Percentiles rank a stretch among this genome's conserved stretches.
These are phyloP conservation scores for Solanum commersonii DNA, from an alignment of 257 asterid genomes.

Conservation along the genomic window DNA sequence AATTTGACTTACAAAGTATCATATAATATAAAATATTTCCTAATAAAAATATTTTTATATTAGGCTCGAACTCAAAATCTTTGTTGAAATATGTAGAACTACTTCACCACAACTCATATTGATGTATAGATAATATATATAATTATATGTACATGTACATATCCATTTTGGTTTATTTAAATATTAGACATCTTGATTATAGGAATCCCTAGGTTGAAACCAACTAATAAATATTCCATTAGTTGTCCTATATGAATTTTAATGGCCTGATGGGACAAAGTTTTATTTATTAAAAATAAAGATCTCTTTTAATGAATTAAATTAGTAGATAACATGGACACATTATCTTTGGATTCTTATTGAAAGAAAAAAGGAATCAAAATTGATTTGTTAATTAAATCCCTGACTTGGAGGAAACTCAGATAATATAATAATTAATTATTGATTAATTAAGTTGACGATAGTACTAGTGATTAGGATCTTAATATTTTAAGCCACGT, in stretches of 20 bases:
- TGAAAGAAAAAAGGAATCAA: neutral
- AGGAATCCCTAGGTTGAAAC: neutral
- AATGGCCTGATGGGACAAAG: neutral
- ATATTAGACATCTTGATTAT: neutral
- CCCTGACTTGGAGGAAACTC: neutral
- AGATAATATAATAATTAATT: neutral
- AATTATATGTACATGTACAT: neutral
- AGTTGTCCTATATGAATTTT: neutral
- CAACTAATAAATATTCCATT: neutral
- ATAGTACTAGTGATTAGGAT: neutral
- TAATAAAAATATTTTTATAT: neutral
- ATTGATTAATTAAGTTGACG: neutral
- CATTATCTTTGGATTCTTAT: neutral
- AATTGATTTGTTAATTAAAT: neutral
- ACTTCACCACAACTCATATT: neutral
- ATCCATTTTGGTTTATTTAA: neutral
- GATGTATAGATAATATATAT: neutral
- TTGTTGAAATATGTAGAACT: neutral
- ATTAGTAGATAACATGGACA: neutral
- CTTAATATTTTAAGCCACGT: neutral
- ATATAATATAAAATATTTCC: neutral
- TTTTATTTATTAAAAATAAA: neutral
- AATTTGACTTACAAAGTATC: accelerated
- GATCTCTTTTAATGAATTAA: neutral
- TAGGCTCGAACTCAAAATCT: accelerated